A percentile compares a stretch with the other conserved stretches of the same genome.
Conservation (phyloP, 106 monocot species). For the Vanilla planifolia region DNA sequence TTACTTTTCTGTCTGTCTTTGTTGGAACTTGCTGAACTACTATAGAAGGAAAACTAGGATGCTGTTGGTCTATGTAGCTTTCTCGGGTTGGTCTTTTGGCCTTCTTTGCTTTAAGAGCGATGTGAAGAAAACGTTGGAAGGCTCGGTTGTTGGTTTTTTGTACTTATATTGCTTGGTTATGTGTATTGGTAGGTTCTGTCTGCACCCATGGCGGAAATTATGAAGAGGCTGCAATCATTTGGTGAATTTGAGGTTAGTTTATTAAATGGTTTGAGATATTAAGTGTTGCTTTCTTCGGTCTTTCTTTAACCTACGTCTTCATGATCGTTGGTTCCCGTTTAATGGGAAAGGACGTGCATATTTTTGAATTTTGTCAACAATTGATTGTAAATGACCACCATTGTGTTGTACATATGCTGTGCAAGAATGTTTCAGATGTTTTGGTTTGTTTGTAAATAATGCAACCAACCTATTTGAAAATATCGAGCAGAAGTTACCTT, state of each 20-base stretch:
- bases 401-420: too few relatives aligned
- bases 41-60: background rate
- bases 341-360: too few relatives aligned
- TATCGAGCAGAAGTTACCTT: too few relatives aligned
- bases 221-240: conserved; percentile 71
- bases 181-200: conserved; percentile 43
- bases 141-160: background rate
- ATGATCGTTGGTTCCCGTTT: too few relatives aligned
- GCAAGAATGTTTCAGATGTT: too few relatives aligned
- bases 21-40: background rate
- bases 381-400: too few relatives aligned
- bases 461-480: too few relatives aligned
- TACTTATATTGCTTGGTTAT: conserved; percentile 8
- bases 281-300: too few relatives aligned
- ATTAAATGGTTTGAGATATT: background rate
- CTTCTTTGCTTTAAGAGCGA: background rate
- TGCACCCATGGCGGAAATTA: conserved; percentile 85
- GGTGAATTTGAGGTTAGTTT: conserved; percentile 86
- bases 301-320: too few relatives aligned
- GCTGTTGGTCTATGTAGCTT: background rate
- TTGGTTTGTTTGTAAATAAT: too few relatives aligned
- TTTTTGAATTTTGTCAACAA: too few relatives aligned
- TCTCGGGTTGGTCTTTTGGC: background rate
- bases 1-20: conserved; percentile 6
- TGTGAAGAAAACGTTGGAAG: background rate